Base-by-base conservation (phyloP, 805 yeast genomes). In the Ogataea salicorniae region DNA sequence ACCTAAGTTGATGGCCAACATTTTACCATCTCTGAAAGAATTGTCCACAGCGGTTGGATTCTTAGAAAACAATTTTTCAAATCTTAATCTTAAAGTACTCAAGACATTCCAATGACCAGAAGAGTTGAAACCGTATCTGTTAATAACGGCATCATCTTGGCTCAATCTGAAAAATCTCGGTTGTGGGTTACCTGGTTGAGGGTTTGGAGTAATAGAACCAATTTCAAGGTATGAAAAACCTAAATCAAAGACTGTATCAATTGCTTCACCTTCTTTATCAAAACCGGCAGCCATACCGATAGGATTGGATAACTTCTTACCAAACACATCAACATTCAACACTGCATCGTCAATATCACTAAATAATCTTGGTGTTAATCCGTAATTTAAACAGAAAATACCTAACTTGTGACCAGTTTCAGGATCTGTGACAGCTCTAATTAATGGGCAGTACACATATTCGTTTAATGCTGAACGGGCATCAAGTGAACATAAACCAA, bases 261-360 rank as follows among this genome's bases (percentile, higher is more conserved):
- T 80, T 18, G 88, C 96, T 61, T 89, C 95, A 45, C 88, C 98
- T 60, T 91, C 84, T 69, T 92, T 92, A 67, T 92, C 98, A 54
- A 92, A 77, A 13, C 98, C 98, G 23, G 98, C 98, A 43, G 98
- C 97, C 58, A 91, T 75, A 14, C 97, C 97, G 43, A 92, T 72
- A 22, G 98, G 97, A 47, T 84, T 83, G 18, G 75, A 74, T 61
- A 92, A 69, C 0, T 60, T 70, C 46, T 26, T 26, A 26, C 31
- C 31, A 26, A 87, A 87, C 0, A 84, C 83, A 37, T 74, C 63
- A 18, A 84, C 89, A 15, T 75, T 69, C 52, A 87, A 71, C 4
- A 69, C 64, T 14, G 73, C 72, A 49, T 77, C 80, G 48, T 74
- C 79, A 34, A 69, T 64, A 50, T 81, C 86, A 42, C 72, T 73